phyloP scores from a whole-genome alignment of 768 basidiomycete species.

The Mycena leptocephala region DNA sequence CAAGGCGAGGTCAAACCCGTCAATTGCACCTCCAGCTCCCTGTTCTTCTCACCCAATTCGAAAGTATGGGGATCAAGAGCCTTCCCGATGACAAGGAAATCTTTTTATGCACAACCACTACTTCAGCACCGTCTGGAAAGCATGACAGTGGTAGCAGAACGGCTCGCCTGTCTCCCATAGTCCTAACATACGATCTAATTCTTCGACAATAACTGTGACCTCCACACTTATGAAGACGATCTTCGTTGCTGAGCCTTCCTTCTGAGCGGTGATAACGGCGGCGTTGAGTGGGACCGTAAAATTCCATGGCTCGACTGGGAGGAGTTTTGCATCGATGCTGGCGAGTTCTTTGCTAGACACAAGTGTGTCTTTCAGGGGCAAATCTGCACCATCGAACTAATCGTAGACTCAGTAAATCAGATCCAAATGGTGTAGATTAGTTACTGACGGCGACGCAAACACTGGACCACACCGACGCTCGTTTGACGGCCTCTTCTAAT shows the following conservation, averaged over 20 bases:
- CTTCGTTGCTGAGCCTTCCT: slow-evolving; percentile 11
- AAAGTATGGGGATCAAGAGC: slow-evolving; percentile 19
- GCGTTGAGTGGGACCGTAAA: slow-evolving; percentile 26
- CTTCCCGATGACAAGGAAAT: slow-evolving; percentile 23
- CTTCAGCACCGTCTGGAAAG: slow-evolving; percentile 12
- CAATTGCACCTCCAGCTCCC: slow-evolving; percentile 22
- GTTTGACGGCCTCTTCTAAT: slow-evolving; percentile 25
- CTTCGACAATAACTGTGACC: slow-evolving; percentile 22
- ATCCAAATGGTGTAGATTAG: slow-evolving; percentile 10
- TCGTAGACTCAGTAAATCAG: background rate
- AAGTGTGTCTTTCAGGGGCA: background rate
- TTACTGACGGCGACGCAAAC: slow-evolving; percentile 20
- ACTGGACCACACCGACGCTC: slow-evolving; percentile 19
- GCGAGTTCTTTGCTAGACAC: slow-evolving; percentile 21
- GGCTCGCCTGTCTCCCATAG: slow-evolving; percentile 21
- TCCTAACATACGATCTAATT: slow-evolving; percentile 24
- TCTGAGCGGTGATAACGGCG: slow-evolving; percentile 21
- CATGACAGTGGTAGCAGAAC: slow-evolving; percentile 13
- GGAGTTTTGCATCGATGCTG: slow-evolving; percentile 17
- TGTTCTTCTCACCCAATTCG: slow-evolving; percentile 8
- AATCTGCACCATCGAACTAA: slow-evolving; percentile 26
- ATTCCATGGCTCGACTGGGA: slow-evolving; percentile 27
- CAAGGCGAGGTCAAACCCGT: slow-evolving; percentile 25
- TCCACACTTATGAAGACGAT: slow-evolving; percentile 24
- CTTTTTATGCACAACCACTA: slow-evolving; percentile 19